A percentile compares a stretch with the other conserved stretches of the same genome.
phyloP scores from a whole-genome alignment of 352 stramenopile genomes.

The Saprolegnia diclina region DNA sequence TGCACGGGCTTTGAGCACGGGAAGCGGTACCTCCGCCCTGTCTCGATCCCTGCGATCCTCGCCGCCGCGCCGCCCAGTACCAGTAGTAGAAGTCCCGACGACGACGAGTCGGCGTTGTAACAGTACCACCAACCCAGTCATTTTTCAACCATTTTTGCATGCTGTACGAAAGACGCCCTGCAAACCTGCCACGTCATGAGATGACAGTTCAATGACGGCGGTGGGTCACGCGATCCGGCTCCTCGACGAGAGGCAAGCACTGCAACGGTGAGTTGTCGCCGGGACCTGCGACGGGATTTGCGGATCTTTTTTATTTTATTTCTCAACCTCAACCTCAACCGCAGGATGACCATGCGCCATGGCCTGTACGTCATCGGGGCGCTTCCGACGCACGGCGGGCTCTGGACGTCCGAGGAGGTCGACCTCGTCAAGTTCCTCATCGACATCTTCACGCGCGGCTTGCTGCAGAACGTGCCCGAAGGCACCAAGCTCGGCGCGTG shows the following conservation, averaged over 20 bases:
- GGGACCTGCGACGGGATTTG: no score
- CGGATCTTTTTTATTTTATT: no score
- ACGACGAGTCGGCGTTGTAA: conserved; percentile 12
- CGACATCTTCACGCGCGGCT: conserved; percentile 1
- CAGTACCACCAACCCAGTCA: neutral
- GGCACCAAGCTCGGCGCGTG: neutral
- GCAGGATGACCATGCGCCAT: no score
- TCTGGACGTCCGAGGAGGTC: conserved; percentile 13
- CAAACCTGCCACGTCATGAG: no score
- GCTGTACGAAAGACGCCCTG: no score
- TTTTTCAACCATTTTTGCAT: no score
- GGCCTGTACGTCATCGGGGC: neutral
- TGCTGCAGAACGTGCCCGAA: neutral
- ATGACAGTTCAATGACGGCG: no score
- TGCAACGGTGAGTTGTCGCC: no score
- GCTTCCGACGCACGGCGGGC: neutral
- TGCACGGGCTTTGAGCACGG: conserved; percentile 20
- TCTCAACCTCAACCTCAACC: no score
- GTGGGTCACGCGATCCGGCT: no score
- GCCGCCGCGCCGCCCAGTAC: neutral
- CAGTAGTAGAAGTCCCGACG: conserved; percentile 3
- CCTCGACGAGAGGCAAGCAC: no score
- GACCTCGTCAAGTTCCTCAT: conserved; percentile 12
- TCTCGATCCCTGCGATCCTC: conserved; percentile 11
- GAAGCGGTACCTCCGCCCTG: conserved; percentile 20